Base-by-base conservation (phyloP, 352 stramenopile species). In the Pythium aristosporum region DNA sequence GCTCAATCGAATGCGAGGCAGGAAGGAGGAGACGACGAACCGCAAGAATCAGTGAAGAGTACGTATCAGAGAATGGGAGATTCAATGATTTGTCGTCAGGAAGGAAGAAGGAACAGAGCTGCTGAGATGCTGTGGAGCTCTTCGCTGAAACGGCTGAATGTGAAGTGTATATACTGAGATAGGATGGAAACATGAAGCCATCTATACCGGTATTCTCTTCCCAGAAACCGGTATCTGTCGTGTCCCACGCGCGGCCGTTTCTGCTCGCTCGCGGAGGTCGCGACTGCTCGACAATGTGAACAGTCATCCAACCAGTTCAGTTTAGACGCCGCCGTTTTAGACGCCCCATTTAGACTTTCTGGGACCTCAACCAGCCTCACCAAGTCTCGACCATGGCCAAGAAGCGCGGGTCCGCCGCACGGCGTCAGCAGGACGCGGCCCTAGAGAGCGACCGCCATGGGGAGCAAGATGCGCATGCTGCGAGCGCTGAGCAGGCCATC, bases 171-270 rank as follows among this genome's bases (percentile, higher is more conserved):
- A 30, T 30, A 30, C 25, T 30, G 3, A 30, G 25, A 30, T 30
- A 30, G 25, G 25, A 5, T 30, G 3, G 25, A 5, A 30, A 30
- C 25, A 30, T 30, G 25, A 30, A 30, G 25, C 25, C 25, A 30
- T 30, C 4, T 42, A 60, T 52, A 61, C 42, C 54, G 54, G 30
- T 56, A 44, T 37, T 8, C 15, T 5, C 8, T 20, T 54, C 39
- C 50, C 25, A 9, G 23, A 15, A 28, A 59, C 52, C 54, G 54
- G 41, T 51, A 9, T 44, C 2, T 9, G 34, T 39, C 57, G 32
- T 63, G 57, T 63, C 57, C 57, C 57, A 63, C 32, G 1, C 7
- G 21, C 16, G 49, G 57, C 57, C 57, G 57, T 63, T 63, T 63
- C 46, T 30, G 4, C 21, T 3, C 37, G 2, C 37, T 42, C 36